Percentiles rank a stretch among this genome's conserved stretches.
phyloP scores from a whole-genome alignment of 1,139 yeast species.

The Barnettozyma hawaiiensis region DNA sequence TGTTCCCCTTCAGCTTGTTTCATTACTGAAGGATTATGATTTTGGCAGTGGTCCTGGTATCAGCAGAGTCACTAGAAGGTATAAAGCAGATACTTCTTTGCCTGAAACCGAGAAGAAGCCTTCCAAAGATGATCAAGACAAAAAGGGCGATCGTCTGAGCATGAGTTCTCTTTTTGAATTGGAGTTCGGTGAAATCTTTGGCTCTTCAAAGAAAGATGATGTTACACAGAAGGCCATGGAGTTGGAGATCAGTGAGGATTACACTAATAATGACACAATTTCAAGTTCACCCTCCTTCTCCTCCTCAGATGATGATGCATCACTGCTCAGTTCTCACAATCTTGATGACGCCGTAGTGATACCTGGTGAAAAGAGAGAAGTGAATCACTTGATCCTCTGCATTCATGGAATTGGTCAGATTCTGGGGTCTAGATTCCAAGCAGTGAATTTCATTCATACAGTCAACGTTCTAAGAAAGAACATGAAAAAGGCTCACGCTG shows the following conservation, averaged over 20 bases:
- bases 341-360: neutral
- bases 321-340: neutral
- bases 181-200: conserved; percentile 22
- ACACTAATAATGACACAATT: conserved; percentile 31
- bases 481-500: conserved; percentile 50
- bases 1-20: conserved; percentile 31
- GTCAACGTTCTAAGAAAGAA: conserved; percentile 65
- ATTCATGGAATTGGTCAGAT: conserved; percentile 95
- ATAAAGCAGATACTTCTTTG: neutral
- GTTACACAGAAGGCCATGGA: conserved; percentile 32
- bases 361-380: conserved; percentile 38
- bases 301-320: neutral
- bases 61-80: conserved; percentile 23
- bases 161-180: conserved; percentile 17
- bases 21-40: conserved; percentile 11
- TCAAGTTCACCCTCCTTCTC: conserved; percentile 14
- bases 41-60: conserved; percentile 23
- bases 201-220: conserved; percentile 25
- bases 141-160: neutral
- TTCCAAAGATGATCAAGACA: conserved; percentile 5
- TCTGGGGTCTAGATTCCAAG: conserved; percentile 71
- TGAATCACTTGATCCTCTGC: conserved; percentile 79
- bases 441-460: conserved; percentile 83
- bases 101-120: conserved; percentile 5
- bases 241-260: conserved; percentile 48